Evolutionary conservation across 2,329 filamentous ascomycete species (phyloP).

Genomic region (Aspergillus brunneoviolaceus): DNA sequence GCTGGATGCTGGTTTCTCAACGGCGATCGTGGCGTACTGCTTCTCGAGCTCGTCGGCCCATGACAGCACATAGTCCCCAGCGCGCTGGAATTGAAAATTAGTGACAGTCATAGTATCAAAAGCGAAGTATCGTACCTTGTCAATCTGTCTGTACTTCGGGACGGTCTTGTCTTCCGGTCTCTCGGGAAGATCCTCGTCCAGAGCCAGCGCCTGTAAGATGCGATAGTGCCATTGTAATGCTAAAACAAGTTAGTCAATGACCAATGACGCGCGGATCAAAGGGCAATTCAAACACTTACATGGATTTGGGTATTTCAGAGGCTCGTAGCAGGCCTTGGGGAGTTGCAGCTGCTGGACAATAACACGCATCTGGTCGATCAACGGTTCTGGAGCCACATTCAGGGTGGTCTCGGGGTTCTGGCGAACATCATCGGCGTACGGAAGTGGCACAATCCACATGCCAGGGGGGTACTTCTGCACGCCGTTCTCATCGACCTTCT

Average conservation of each 20-base stretch:
- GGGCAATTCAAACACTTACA: slow-evolving; percentile 28
- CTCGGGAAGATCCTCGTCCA: slow-evolving; percentile 86
- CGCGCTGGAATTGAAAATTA: slow-evolving; percentile 51
- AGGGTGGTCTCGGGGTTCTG: slow-evolving; percentile 64
- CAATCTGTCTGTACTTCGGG: slow-evolving; percentile 82
- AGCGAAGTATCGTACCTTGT: slow-evolving; percentile 55
- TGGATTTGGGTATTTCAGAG: slow-evolving; percentile 85
- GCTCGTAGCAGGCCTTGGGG: slow-evolving; percentile 81
- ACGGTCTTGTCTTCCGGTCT: slow-evolving; percentile 73
- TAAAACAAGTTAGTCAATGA: slow-evolving; percentile 5
- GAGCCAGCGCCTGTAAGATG: slow-evolving; percentile 84
- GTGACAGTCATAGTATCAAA: neutral
- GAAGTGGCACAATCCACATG: slow-evolving; percentile 83
- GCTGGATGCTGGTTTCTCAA: slow-evolving; percentile 36
- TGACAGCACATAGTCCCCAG: slow-evolving; percentile 72
- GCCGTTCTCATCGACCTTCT: slow-evolving; percentile 63
- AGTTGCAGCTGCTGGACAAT: slow-evolving; percentile 85
- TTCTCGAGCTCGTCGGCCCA: slow-evolving; percentile 71
- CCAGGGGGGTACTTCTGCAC: slow-evolving; percentile 75
- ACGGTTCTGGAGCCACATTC: slow-evolving; percentile 62
- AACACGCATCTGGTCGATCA: slow-evolving; percentile 78
- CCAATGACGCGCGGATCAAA: too few relatives aligned
- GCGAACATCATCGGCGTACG: slow-evolving; percentile 85
- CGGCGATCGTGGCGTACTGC: slow-evolving; percentile 50
- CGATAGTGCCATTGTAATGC: slow-evolving; percentile 95